Evolutionary conservation across 352 stramenopile species (phyloP).

Genomic region (Phytophthora sojae): DNA sequence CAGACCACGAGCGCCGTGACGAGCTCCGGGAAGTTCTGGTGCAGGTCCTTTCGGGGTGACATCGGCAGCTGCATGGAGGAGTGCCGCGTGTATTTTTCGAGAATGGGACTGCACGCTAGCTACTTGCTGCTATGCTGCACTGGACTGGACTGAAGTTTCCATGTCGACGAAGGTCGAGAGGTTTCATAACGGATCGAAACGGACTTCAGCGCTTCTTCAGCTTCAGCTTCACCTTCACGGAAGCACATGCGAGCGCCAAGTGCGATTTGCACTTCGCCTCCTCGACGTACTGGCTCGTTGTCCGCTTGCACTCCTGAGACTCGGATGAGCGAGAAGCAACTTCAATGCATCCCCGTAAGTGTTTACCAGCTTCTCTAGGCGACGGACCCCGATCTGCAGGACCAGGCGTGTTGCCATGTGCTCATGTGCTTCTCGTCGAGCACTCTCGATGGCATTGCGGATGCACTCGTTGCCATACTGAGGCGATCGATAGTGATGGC

Average conservation of each 20-base stretch:
- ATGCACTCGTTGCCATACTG: too few relatives aligned
- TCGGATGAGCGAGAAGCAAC: background rate
- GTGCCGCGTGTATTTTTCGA: background rate
- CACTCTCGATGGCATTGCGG: too few relatives aligned
- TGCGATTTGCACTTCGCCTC: background rate
- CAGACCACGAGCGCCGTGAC: constrained; percentile 4
- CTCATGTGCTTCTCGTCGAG: too few relatives aligned
- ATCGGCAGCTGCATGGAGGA: background rate
- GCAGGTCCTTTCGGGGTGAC: background rate
- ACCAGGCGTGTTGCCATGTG: too few relatives aligned
- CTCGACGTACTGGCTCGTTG: background rate
- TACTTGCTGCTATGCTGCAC: background rate
- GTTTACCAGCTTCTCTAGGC: too few relatives aligned
- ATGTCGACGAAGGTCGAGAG: background rate
- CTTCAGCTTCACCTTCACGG: background rate
- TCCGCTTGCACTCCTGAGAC: background rate
- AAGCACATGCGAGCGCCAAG: background rate
- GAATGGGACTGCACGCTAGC: background rate
- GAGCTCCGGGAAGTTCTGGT: background rate
- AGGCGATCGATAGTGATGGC: too few relatives aligned
- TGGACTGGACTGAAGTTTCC: background rate
- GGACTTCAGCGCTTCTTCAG: background rate
- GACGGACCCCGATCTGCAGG: too few relatives aligned
- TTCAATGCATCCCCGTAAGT: background rate
- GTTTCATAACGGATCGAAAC: background rate